phyloP scores from a whole-genome alignment of 2,329 filamentous ascomycete species.

The Calonectria pseudoreteaudii region DNA sequence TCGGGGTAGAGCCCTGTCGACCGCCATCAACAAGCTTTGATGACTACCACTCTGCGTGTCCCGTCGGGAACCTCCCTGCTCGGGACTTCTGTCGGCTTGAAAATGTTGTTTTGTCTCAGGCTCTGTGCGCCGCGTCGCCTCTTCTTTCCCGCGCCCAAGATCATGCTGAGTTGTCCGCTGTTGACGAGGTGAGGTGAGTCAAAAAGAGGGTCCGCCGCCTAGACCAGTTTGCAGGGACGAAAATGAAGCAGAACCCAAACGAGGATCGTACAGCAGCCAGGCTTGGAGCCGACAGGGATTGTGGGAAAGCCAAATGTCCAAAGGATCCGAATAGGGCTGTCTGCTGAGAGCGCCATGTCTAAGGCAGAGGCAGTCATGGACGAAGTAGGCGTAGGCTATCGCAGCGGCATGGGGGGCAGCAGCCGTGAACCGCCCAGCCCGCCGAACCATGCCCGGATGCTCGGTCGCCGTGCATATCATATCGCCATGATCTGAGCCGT shows the following conservation, averaged over 20 bases:
- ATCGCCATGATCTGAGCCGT: slow-evolving; percentile 21
- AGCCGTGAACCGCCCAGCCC: slow-evolving; percentile 4
- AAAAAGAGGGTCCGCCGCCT: neutral
- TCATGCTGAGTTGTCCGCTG: slow-evolving; percentile 22
- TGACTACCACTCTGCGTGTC: slow-evolving; percentile 21
- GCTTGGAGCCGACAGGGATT: neutral
- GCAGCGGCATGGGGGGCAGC: neutral
- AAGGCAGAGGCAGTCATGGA: slow-evolving; percentile 7
- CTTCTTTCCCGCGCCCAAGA: neutral
- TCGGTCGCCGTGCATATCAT: slow-evolving; percentile 4
- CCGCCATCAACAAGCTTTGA: slow-evolving; percentile 25
- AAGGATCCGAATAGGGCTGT: slow-evolving; percentile 8
- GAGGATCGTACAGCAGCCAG: neutral
- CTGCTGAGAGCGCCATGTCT: slow-evolving; percentile 14
- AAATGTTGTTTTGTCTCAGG: slow-evolving; percentile 6
- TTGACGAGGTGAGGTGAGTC: slow-evolving; percentile 27
- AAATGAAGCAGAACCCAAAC: slow-evolving; percentile 5
- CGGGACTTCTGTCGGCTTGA: slow-evolving; percentile 10
- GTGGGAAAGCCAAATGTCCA: slow-evolving; percentile 9
- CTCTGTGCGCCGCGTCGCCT: slow-evolving; percentile 10
- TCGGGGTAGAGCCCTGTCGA: slow-evolving; percentile 25
- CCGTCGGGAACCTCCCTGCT: slow-evolving; percentile 32
- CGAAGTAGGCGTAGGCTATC: slow-evolving; percentile 2
- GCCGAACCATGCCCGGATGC: slow-evolving; percentile 8
- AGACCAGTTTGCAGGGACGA: neutral